Conservation (phyloP, 306 rosid species). For the Sicyos edulis region DNA sequence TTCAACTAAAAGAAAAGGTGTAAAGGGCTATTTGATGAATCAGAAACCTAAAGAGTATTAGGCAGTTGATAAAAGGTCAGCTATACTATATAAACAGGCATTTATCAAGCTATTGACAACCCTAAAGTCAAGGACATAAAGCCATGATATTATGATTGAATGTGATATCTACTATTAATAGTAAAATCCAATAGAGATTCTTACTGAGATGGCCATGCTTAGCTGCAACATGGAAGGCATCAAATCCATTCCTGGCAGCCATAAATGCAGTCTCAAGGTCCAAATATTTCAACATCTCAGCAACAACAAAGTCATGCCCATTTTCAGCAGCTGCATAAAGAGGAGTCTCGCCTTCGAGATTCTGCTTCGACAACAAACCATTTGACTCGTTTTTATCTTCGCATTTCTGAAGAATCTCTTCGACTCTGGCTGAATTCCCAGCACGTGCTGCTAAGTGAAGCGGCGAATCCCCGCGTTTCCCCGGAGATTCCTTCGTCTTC, state of each 20-base stretch:
- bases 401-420: slow-evolving; percentile 52
- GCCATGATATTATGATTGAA: slow-evolving; percentile 7
- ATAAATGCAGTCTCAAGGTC: slow-evolving; percentile 78
- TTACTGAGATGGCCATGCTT: slow-evolving; percentile 95
- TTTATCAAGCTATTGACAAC: background rate
- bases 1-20: background rate
- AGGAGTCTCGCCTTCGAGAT: slow-evolving; percentile 87
- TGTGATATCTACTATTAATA: background rate
- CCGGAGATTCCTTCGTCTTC: slow-evolving; percentile 47
- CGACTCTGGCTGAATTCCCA: slow-evolving; percentile 52
- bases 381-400: slow-evolving; percentile 32
- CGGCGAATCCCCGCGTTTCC: slow-evolving; percentile 49
- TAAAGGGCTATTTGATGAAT: background rate
- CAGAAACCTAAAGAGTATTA: background rate
- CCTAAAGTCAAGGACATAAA: background rate
- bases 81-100: background rate
- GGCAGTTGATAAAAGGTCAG: background rate
- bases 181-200: slow-evolving; percentile 15
- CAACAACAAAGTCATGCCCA: slow-evolving; percentile 58
- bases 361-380: slow-evolving; percentile 55
- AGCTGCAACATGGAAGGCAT: slow-evolving; percentile 80
- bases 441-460: slow-evolving; percentile 77
- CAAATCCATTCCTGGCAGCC: slow-evolving; percentile 70
- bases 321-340: slow-evolving; percentile 81
- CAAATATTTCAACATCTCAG: slow-evolving; percentile 67